Percentiles rank a stretch among this genome's conserved stretches.
Conservation (phyloP, 371 early-diverging fungal species). For the Mucor lusitanicus region DNA sequence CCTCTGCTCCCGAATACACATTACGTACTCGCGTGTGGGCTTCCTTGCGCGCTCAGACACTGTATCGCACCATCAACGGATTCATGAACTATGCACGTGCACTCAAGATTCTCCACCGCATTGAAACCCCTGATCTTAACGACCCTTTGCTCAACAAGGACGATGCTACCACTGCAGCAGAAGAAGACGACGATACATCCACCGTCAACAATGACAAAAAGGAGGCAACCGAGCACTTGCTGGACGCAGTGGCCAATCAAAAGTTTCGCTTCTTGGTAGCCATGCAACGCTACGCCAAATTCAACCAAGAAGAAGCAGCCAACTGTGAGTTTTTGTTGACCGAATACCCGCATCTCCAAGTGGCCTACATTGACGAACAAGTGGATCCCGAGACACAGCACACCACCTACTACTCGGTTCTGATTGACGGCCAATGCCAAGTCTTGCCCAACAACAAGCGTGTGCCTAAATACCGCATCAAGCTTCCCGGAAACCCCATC, state of each 20-base stretch:
- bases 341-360: conserved; percentile 80
- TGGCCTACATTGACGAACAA: conserved; percentile 82
- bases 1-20: conserved; percentile 82
- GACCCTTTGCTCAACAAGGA: not conserved
- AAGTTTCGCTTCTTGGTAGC: conserved; percentile 88
- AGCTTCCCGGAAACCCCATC: conserved; percentile 88
- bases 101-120: conserved; percentile 77
- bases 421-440: conserved; percentile 82
- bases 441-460: conserved; percentile 65
- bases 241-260: conserved; percentile 69
- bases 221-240: conserved; percentile 52
- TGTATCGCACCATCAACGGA: conserved; percentile 88
- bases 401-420: conserved; percentile 64
- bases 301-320: conserved; percentile 77
- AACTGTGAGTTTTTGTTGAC: conserved; percentile 78
- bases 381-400: conserved; percentile 50
- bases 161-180: not conserved
- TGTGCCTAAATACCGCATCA: conserved; percentile 73
- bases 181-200: conserved; percentile 41
- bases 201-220: conserved; percentile 11
- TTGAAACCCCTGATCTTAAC: conserved; percentile 81
- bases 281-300: conserved; percentile 86
- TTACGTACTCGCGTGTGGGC: conserved; percentile 90
- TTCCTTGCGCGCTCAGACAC: conserved; percentile 84
- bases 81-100: conserved; percentile 92